A percentile compares a stretch with the other conserved stretches of the same genome.
Conservation (phyloP, 1,284 basidiomycete species). For the Ceratobasidium sp. region DNA sequence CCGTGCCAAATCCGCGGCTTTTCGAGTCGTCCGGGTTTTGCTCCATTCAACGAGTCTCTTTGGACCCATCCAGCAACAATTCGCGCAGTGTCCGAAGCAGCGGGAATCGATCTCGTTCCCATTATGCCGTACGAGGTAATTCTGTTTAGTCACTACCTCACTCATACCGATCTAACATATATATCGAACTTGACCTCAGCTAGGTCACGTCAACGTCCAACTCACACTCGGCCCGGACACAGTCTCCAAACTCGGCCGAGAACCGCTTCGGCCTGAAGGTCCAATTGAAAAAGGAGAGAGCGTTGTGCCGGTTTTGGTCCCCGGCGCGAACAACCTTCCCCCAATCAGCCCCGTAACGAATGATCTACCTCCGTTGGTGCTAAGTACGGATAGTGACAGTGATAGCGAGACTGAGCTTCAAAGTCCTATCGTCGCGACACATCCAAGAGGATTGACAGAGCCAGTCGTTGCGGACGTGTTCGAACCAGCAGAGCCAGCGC, state of each 20-base stretch:
- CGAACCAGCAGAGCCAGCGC: background rate
- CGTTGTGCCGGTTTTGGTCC: background rate
- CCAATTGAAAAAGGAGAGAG: background rate
- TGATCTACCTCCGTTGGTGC: background rate
- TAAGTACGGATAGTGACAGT: conserved; percentile 11
- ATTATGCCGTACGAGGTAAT: conserved; percentile 43
- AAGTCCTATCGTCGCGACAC: background rate
- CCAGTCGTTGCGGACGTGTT: background rate
- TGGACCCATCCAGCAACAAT: conserved; percentile 49
- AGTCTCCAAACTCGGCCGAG: conserved; percentile 13
- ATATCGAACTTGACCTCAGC: background rate
- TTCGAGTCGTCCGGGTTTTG: background rate
- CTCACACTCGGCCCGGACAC: conserved; percentile 38
- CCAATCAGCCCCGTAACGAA: background rate
- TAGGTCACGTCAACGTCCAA: conserved; percentile 46
- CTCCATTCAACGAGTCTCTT: conserved; percentile 23
- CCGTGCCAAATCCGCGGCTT: conserved; percentile 19
- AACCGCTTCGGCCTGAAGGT: background rate
- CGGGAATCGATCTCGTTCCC: conserved; percentile 49
- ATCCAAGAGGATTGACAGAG: background rate
- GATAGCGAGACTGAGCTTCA: background rate
- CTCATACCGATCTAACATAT: background rate
- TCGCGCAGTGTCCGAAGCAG: conserved; percentile 47
- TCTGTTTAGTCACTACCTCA: background rate
- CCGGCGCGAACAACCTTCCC: conserved; percentile 16